A percentile compares a stretch with the other conserved stretches of the same genome.
These are phyloP conservation scores for Cryptosporidium parvum DNA, from an alignment of 169 alveolate species.

Conservation along the genomic window DNA sequence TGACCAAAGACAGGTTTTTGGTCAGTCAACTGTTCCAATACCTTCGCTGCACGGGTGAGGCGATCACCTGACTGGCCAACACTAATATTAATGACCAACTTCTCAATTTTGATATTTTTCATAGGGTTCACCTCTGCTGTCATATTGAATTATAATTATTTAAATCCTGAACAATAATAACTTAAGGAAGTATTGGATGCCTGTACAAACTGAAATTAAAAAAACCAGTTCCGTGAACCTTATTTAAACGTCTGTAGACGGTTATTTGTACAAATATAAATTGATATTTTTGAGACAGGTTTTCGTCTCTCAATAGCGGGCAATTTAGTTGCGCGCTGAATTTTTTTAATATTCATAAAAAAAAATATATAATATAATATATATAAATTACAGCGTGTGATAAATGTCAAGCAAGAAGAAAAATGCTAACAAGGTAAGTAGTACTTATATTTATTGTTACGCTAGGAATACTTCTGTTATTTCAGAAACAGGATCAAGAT, in stretches of 20 bases:
- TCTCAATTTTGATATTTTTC: conserved; percentile 98
- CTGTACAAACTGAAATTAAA: conserved; percentile 1
- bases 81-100: conserved; percentile 97
- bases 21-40: conserved; percentile 97
- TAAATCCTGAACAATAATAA: conserved; percentile 13
- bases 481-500: conserved; percentile 32
- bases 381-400: neutral
- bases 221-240: neutral
- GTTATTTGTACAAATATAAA: neutral
- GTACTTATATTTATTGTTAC: neutral
- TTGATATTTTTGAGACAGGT: conserved; percentile 46
- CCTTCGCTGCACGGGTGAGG: conserved; percentile 99
- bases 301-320: conserved; percentile 66
- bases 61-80: conserved; percentile 99
- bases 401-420: conserved; percentile 68
- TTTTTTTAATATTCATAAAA: neutral
- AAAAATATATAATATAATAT: too few relatives aligned
- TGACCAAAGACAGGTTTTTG: conserved; percentile 98
- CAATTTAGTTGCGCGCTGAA: neutral
- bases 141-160: conserved; percentile 25
- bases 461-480: neutral
- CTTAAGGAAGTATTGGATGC: conserved; percentile 2
- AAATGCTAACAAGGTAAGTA: conserved; percentile 62
- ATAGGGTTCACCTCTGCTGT: conserved; percentile 92
- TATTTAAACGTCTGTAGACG: conserved; percentile 16